A percentile compares a stretch with the other conserved stretches of the same genome.
Conservation (phyloP, 495 filamentous ascomycete genomes). For the Tuber melanosporum region DNA sequence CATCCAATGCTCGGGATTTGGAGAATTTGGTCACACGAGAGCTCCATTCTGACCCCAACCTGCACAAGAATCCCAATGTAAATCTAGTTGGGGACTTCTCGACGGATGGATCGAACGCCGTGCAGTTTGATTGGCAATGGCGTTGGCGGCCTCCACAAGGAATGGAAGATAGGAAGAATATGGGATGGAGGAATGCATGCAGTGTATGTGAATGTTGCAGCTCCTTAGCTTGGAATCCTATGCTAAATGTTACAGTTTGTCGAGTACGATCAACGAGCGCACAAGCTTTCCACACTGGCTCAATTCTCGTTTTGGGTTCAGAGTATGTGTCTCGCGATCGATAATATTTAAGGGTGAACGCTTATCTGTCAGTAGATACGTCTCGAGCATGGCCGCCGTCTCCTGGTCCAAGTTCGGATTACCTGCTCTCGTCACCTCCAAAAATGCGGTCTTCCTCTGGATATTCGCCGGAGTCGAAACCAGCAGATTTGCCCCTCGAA, state of each 20-base stretch:
- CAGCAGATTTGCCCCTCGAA: constrained; percentile 51
- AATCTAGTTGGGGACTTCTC: constrained; percentile 81
- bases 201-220: constrained; percentile 52
- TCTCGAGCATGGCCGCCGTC: constrained; percentile 39
- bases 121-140: constrained; percentile 94
- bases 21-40: constrained; percentile 91
- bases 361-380: constrained; percentile 38
- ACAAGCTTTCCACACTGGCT: constrained; percentile 78
- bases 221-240: constrained; percentile 5
- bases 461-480: constrained; percentile 29
- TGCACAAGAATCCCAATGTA: constrained; percentile 95
- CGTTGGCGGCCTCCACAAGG: constrained; percentile 87
- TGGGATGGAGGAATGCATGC: constrained; percentile 88
- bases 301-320: constrained; percentile 93
- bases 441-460: constrained; percentile 70
- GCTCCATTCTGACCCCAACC: constrained; percentile 92
- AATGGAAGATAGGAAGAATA: constrained; percentile 70
- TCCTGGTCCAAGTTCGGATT: constrained; percentile 52
- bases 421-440: constrained; percentile 65
- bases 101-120: constrained; percentile 70
- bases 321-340: constrained; percentile 49
- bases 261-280: constrained; percentile 90
- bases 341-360: neutral
- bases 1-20: constrained; percentile 73
- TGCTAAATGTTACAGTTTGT: constrained; percentile 57